Conservation (phyloP, 768 basidiomycete genomes). For the Lyophyllum atratum region DNA sequence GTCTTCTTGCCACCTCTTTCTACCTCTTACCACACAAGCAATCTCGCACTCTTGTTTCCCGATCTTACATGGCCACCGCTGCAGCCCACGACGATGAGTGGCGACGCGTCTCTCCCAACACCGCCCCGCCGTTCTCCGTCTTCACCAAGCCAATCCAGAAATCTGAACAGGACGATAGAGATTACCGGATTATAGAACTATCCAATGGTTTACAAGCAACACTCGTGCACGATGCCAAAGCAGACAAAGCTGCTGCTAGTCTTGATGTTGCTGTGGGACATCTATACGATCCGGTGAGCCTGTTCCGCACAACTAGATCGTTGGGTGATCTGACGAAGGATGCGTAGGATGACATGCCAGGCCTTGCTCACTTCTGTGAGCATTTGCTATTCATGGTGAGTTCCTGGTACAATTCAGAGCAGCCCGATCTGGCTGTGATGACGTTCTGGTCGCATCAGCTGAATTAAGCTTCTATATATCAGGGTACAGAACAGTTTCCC, state of each 20-base stretch:
- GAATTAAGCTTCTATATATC: not conserved
- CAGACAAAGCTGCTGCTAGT: conserved; percentile 95
- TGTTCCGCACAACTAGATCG: not conserved
- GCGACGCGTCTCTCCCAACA: conserved; percentile 31
- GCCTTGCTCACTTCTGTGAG: conserved; percentile 94
- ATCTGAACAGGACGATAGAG: conserved; percentile 76
- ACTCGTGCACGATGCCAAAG: conserved; percentile 78
- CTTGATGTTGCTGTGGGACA: conserved; percentile 96
- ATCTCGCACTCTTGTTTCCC: not conserved
- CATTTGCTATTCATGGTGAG: conserved; percentile 94
- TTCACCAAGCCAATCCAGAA: conserved; percentile 66
- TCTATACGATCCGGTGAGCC: conserved; percentile 84
- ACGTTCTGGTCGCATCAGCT: not conserved
- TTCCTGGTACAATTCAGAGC: conserved; percentile 4
- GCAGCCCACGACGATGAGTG: conserved; percentile 27
- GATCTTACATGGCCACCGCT: conserved; percentile 20
- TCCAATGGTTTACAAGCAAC: conserved; percentile 88
- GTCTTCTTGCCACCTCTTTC: conserved; percentile 3
- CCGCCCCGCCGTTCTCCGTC: conserved; percentile 47
- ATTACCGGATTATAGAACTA: conserved; percentile 81
- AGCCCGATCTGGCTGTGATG: not conserved
- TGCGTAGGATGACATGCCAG: conserved; percentile 81
- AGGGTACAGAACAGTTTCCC: conserved; percentile 86
- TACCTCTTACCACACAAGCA: not conserved
- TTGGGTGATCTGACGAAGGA: conserved; percentile 1